Evolutionary conservation across 2,329 filamentous ascomycete genomes (phyloP), one percentile per base, ranked within the genome.

Genomic region (Periconia sp.): DNA sequence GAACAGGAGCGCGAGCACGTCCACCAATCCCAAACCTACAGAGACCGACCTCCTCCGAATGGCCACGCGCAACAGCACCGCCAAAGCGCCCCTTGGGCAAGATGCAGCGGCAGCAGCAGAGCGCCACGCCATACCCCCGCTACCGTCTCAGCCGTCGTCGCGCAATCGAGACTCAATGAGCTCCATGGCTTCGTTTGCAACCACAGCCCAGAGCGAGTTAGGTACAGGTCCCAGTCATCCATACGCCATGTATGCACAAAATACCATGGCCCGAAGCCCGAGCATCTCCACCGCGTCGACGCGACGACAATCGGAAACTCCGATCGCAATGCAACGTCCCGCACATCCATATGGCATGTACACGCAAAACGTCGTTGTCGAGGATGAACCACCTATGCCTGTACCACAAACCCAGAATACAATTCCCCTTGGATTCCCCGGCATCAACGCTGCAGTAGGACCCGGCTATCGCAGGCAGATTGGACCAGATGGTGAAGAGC

Each of bases 311-410:
- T 74, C 81, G 9, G 84, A 82, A 68, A 81, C 76, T 23, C 61
- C 86, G 2, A 85, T 87, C 61, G 79, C 79, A 11, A 83, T 85
- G 17, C 83, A 80, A 47, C 85, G 85, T 2, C 92, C 92, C 9
- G 85, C 90, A 54, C 92, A 96, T 68, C 92, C 92, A 0, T 97
- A 97, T 69, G 84, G 82, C 41, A 84, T 96, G 80, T 97, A 96
- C 65, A 82, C 90, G 6, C 92, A 97, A 69, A 91, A 86, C 61
- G 90, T 89, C 0, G 85, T 88, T 55, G 85, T 88, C 55, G 79
- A 79, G 53, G 70, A 74, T 18, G 69, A 71, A 41, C 59, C 66
- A 47, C 54, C 61, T 27, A 51, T 54, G n/a, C 53, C 70, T 62
- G 68, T 77, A 57, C 75, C 76, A 57, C 70, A 66, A 48, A 76